Evolutionary conservation across 192 early-diverging fungal genomes (phyloP), one percentile per base, ranked within the genome.

Genomic region (Coemansia erecta): DNA sequence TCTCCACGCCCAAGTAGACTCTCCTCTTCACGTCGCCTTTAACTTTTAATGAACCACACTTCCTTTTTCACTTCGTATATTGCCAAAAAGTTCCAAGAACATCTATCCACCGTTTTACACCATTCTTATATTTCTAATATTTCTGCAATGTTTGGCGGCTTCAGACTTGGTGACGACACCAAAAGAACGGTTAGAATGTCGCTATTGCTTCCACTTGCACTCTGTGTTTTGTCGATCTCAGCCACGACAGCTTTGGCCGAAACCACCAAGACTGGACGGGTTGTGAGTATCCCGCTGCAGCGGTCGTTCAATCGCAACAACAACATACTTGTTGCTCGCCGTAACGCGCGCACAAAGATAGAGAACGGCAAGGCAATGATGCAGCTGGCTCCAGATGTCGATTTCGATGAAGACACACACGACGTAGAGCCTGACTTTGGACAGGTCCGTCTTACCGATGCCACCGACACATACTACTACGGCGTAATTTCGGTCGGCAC

Each of bases 401-500:
- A 77, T 26, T 77, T 77, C 58, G 73, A 66, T 58, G 68, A 77
- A n/a, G 63, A 70, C 19, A 66, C 48, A 13, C 73, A 70, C 57
- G 73, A 67, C 33, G 28, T 77, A 8, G 73, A 77, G 61, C 73
- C 73, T 5, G 73, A 77, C 37, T 77, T 77, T 51, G 73, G 73
- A n/a, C 67, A 70, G 21, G 73, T 77, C 8, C 68, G 73, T 14
- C 45, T 77, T 43, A 77, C 73, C 13, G 73, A 77, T 22, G 73
- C 73, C 44, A 77, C 73, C 2, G 82, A 83, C 28, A 64, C 61
- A 1, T 67, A 89, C 66, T 82, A 82, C 68, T 82, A 77, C 40
- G 88, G 85, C 19, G 58, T 79, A 0, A 78, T 90, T 21, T 77
- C 80, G 7, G 58, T 90, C 5, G 89, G 89, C 48, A 85, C 85